Conservation (phyloP, 257 asterid species). For the Solanum commersonii region DNA sequence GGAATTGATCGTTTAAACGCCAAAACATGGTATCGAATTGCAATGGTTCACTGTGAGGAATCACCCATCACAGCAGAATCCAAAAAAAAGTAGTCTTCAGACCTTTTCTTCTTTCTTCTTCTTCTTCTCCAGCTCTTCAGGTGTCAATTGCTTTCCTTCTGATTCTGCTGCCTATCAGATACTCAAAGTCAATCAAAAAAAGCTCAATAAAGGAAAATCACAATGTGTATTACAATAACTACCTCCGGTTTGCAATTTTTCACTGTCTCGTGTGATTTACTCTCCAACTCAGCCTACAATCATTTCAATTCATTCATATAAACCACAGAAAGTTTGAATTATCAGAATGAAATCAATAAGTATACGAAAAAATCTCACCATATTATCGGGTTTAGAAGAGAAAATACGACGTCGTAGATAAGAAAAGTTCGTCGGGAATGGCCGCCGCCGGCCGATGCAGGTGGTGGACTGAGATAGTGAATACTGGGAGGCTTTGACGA, state of each 20-base stretch:
- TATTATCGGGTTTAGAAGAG: not conserved
- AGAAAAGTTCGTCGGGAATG: not conserved
- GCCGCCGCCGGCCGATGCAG: not conserved
- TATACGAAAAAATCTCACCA: not conserved
- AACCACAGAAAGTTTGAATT: not conserved
- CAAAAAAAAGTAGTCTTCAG: not conserved
- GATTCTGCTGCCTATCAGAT: conserved; percentile 7
- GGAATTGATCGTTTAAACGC: not conserved
- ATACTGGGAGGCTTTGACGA: not conserved
- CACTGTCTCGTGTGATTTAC: not conserved
- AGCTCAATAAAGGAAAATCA: not conserved
- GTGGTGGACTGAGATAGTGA: not conserved
- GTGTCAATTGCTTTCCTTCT: conserved; percentile 45
- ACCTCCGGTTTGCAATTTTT: not conserved
- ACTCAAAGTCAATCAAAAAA: not conserved
- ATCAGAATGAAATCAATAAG: not conserved
- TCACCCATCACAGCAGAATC: not conserved
- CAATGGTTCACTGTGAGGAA: not conserved
- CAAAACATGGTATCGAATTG: not conserved
- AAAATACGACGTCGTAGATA: not conserved
- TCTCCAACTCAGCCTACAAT: not conserved
- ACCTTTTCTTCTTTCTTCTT: conserved; percentile 97
- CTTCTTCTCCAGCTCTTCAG: conserved; percentile 76
- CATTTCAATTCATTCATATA: not conserved
- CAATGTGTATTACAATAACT: not conserved